Evolutionary conservation across 208 protist species (phyloP), one percentile per base, ranked within the genome.

Genomic region (Leishmania amazonensis): DNA sequence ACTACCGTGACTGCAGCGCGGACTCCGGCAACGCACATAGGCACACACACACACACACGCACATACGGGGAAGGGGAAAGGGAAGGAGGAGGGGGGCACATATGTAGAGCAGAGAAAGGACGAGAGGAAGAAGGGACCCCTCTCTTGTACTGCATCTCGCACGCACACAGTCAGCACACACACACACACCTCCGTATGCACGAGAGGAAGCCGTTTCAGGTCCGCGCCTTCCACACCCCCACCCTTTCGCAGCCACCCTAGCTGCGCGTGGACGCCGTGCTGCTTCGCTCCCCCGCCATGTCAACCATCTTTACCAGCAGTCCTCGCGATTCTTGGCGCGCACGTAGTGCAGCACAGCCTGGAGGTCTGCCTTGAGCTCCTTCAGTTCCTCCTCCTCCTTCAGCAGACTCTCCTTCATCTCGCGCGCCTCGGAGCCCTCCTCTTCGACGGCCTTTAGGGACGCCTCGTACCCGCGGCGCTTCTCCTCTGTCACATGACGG

Each of bases 331-430:
- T 90, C 85, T 91, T 91, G 38, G 89, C 88, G 71, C 92, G 91
- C 53, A 94, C 87, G 86, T 96, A 97, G 67, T 93, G 90, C 71
- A 97, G 78, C 47, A 97, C 94, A 21, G 84, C 88, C 85, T 95
- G 91, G 21, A 97, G 83, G 53, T 97, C 94, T 1, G 88, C 87
- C 84, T 94, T 94, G 74, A 97, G 87, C 45, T 75, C 84, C 47
- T 86, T 90, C 45, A 97, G 83, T 79, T 94, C 87, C 58, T 93
- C 85, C 58, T 90, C 83, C 79, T 97, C 92, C 81, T 88, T 88
- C 51, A 85, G 71, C 70, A 95, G 86, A 64, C 83, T 80, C 82
- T 87, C 87, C 71, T 88, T 88, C 77, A 92, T 85, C 78, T 93
- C 90, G 72, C 85, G 89, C 24, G 87, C 92, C 24, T 94, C 90